Base-by-base conservation (phyloP, 1,284 basidiomycete species). In the Somion occarium region DNA sequence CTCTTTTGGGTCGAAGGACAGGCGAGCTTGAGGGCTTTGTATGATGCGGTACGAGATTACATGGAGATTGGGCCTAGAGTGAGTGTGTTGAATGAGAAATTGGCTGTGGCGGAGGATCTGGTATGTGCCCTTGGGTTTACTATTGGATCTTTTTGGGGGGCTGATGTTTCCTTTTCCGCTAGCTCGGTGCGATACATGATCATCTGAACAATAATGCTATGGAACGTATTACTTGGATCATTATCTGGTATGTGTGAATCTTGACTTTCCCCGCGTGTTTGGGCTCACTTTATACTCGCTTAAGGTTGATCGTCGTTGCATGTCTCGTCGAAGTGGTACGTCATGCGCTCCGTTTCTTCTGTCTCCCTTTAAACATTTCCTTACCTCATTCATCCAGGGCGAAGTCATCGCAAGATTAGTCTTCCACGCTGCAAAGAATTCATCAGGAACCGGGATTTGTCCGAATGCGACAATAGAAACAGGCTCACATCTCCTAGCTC, bases 41-140 rank as follows among this genome's bases (percentile, higher is more conserved):
- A 98, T 66, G 91, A 95, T 63, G 93, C 94, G 0, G 93, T 96
- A 46, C 74, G 93, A 55, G 93, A 95, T 60, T 98, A 98, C 64
- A 89, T 98, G 76, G 94, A 98, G 70, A 93, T 97, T 49, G 85
- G 85, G 39, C 83, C 80, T 12, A 73, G 95, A 27, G 93, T 96
- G 15, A 82, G 88, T 64, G 90, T 88, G 19, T 70, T 98, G 58
- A 97, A 97, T 63, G 94, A 97, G 66, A 87, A 92, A 54, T 71
- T 97, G 41, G 83, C 83, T 0, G 89, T 96, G 2, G 91, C 91
- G 5, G 91, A 90, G 61, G 93, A 92, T 71, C 79, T 95, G 67
- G 88, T 92, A 62, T 60, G 88, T 77, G 5, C 42, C 46, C 24
- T 45, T 49, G 44, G 38, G 42, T 12, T 38, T 5, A 18, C 19